phyloP scores from a whole-genome alignment of 2,329 filamentous ascomycete genomes.

The Penicillium hordei region DNA sequence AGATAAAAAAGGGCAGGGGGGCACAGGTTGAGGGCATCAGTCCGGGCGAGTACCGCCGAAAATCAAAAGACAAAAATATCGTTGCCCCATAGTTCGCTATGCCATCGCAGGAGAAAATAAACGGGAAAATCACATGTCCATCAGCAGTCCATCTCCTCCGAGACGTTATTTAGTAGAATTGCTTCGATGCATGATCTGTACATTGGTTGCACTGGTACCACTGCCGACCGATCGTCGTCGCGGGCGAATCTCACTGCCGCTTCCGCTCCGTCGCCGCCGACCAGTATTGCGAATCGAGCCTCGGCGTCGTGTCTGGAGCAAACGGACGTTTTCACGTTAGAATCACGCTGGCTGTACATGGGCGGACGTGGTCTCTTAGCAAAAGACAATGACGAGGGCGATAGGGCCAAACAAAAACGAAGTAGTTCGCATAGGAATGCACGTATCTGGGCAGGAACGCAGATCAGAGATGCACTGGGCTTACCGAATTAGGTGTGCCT shows the following conservation, averaged over 20 bases:
- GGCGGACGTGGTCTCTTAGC: conserved; percentile 42
- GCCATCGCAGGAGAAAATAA: conserved; percentile 34
- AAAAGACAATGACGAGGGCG: conserved; percentile 33
- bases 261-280: conserved; percentile 44
- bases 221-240: conserved; percentile 41
- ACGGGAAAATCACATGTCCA: conserved; percentile 26
- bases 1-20: conserved; percentile 14
- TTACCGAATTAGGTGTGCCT: conserved; percentile 47
- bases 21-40: conserved; percentile 27
- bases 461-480: conserved; percentile 36
- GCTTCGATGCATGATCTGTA: conserved; percentile 42
- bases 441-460: conserved; percentile 25
- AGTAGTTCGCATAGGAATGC: conserved; percentile 24
- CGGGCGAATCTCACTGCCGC: conserved; percentile 44
- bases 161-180: conserved; percentile 43
- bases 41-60: conserved; percentile 17
- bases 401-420: conserved; percentile 17
- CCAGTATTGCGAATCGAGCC: conserved; percentile 40
- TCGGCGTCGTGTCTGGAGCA: conserved; percentile 49
- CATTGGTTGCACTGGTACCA: conserved; percentile 36
- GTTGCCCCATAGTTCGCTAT: conserved; percentile 42
- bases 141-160: conserved; percentile 16
- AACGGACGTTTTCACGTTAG: conserved; percentile 47
- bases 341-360: conserved; percentile 47
- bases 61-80: conserved; percentile 32